These are phyloP conservation scores for Anthostomella pinea DNA, from an alignment of 2,329 filamentous ascomycete genomes.

Conservation along the genomic window DNA sequence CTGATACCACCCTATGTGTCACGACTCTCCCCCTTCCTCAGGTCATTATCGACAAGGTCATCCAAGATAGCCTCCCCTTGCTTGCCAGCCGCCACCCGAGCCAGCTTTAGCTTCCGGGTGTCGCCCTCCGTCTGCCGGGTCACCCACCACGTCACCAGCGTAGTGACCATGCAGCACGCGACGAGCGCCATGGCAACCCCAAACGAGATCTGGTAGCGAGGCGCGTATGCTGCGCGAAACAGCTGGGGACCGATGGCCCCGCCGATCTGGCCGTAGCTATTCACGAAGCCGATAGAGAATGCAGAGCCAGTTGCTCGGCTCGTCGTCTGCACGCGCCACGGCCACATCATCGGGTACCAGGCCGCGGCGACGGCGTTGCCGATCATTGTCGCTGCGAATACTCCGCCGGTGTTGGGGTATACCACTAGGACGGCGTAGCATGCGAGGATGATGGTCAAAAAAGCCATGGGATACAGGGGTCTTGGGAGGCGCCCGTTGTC, in stretches of 20 bases:
- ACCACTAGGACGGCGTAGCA: constrained; percentile 45
- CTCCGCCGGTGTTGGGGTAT: constrained; percentile 43
- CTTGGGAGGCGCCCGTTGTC: constrained; percentile 41
- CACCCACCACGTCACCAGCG: constrained; percentile 43
- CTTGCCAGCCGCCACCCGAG: constrained; percentile 39
- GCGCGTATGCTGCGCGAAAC: constrained; percentile 43
- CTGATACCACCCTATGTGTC: too few species aligned
- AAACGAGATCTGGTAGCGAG: constrained; percentile 43
- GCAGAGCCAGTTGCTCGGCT: constrained; percentile 45
- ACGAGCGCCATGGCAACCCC: constrained; percentile 43
- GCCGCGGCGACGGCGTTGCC: constrained; percentile 40
- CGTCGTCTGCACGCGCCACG: constrained; percentile 49
- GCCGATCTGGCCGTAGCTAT: constrained; percentile 49
- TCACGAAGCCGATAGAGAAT: constrained; percentile 49
- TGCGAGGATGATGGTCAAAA: constrained; percentile 40
- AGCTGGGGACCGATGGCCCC: constrained; percentile 47
- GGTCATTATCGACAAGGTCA: constrained; percentile 40
- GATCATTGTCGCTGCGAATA: constrained; percentile 47
- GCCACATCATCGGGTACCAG: constrained; percentile 51
- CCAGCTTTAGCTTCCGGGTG: constrained; percentile 42
- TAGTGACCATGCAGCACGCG: constrained; percentile 40
- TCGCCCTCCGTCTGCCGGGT: constrained; percentile 43
- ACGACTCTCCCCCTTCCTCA: too few species aligned
- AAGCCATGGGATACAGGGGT: constrained; percentile 42
- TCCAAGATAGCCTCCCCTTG: constrained; percentile 41